A percentile compares a stretch with the other conserved stretches of the same genome.
Conservation (phyloP, 768 basidiomycete genomes). For the Phanerodontia chrysosporium region DNA sequence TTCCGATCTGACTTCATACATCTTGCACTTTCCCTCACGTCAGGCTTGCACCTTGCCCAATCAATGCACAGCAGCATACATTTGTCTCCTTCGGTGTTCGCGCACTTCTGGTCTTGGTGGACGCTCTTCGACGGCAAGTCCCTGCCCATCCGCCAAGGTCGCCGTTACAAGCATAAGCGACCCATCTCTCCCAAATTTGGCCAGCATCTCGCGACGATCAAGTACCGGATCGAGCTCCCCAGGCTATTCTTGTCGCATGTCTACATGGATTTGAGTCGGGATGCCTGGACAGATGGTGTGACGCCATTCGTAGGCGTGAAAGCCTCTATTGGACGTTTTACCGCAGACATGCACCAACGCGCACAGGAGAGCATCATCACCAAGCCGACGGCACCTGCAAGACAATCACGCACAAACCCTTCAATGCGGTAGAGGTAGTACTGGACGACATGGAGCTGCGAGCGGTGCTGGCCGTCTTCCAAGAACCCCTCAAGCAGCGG, state of each 20-base stretch:
- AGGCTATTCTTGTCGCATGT: slow-evolving; percentile 81
- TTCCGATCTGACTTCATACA: slow-evolving; percentile 96
- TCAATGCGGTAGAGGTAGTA: slow-evolving; percentile 84
- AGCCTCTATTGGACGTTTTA: slow-evolving; percentile 72
- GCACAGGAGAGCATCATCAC: slow-evolving; percentile 70
- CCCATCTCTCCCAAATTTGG: slow-evolving; percentile 82
- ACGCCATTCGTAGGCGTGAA: slow-evolving; percentile 84
- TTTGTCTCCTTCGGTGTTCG: slow-evolving; percentile 77
- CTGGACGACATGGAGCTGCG: slow-evolving; percentile 74
- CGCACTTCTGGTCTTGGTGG: slow-evolving; percentile 95
- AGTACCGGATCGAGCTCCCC: slow-evolving; percentile 79
- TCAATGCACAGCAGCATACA: slow-evolving; percentile 67
- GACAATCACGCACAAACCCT: slow-evolving; percentile 69
- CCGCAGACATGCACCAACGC: slow-evolving; percentile 90
- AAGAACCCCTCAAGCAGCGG: slow-evolving; percentile 61
- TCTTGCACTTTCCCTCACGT: slow-evolving; percentile 79
- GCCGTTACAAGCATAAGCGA: slow-evolving; percentile 62
- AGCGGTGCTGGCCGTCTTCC: slow-evolving; percentile 73
- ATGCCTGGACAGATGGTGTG: slow-evolving; percentile 78
- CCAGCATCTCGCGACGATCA: slow-evolving; percentile 84
- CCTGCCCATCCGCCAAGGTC: slow-evolving; percentile 86
- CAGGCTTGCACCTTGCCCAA: slow-evolving; percentile 42
- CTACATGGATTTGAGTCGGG: slow-evolving; percentile 76
- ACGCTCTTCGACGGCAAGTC: slow-evolving; percentile 77
- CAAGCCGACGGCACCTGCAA: slow-evolving; percentile 59